Conservation (phyloP, 2,329 filamentous ascomycete genomes). For the Fusarium pilosicola region DNA sequence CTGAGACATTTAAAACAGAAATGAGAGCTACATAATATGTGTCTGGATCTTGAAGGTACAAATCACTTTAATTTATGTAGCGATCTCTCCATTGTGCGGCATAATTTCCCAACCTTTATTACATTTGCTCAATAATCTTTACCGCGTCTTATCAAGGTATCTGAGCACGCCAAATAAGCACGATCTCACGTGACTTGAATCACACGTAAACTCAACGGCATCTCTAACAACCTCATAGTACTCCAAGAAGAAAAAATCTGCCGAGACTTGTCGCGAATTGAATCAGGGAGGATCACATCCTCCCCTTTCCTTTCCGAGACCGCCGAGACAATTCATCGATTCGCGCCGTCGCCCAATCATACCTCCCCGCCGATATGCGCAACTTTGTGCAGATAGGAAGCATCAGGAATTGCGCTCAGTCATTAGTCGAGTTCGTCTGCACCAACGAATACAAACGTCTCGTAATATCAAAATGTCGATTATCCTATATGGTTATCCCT, state of each 20-base stretch:
- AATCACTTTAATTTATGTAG: neutral
- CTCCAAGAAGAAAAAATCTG: conserved; percentile 2
- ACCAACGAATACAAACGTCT: neutral
- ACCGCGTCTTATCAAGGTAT: conserved; percentile 16
- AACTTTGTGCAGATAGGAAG: conserved; percentile 10
- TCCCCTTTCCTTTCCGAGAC: neutral
- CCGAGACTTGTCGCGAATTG: conserved; percentile 28
- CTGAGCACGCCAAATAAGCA: conserved; percentile 11
- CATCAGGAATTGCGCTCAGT: conserved; percentile 13
- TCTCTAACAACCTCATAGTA: neutral
- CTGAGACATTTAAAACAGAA: neutral
- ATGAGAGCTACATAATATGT: neutral
- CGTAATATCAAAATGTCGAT: neutral
- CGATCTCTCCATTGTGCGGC: neutral
- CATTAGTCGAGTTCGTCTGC: conserved; percentile 15
- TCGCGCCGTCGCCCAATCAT: conserved; percentile 2
- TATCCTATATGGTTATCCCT: neutral
- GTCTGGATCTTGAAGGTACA: neutral
- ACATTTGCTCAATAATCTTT: neutral
- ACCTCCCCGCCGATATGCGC: neutral
- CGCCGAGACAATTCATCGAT: conserved; percentile 21
- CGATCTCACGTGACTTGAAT: conserved; percentile 37
- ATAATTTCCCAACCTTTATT: conserved; percentile 13
- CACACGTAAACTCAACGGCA: conserved; percentile 12
- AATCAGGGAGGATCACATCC: neutral